phyloP scores from a whole-genome alignment of 2,329 filamentous ascomycete species.

The Aspergillus pseudoterreus region DNA sequence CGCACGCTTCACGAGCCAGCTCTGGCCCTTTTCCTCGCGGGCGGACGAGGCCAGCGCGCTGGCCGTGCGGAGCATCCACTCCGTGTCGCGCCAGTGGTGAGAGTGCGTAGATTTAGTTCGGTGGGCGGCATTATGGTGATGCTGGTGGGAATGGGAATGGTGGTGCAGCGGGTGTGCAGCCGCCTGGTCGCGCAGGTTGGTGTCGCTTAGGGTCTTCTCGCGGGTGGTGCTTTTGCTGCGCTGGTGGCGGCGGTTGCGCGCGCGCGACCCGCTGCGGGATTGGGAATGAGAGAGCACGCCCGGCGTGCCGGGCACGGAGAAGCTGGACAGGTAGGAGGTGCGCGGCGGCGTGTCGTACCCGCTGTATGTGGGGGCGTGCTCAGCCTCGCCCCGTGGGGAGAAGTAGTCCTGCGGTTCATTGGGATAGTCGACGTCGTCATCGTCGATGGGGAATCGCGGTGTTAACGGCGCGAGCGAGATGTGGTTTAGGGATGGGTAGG shows the following conservation, averaged over 20 bases:
- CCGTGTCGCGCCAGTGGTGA: constrained; percentile 37
- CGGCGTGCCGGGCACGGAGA: constrained; percentile 41
- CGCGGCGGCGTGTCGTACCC: constrained; percentile 26
- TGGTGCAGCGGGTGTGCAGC: constrained; percentile 23
- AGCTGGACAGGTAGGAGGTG: constrained; percentile 40
- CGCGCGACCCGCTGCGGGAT: constrained; percentile 38
- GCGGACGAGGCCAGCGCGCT: constrained; percentile 55
- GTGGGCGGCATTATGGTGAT: constrained; percentile 7
- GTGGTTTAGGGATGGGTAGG: constrained; percentile 57
- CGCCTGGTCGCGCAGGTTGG: constrained; percentile 28
- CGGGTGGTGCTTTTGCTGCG: constrained; percentile 35
- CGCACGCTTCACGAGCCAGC: constrained; percentile 56
- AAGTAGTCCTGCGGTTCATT: constrained; percentile 31
- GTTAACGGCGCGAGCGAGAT: constrained; percentile 60
- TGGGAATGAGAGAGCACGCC: constrained; percentile 41
- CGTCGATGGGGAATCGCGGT: constrained; percentile 51
- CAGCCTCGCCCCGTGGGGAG: constrained; percentile 16
- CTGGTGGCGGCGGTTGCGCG: constrained; percentile 27
- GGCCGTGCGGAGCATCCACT: constrained; percentile 59
- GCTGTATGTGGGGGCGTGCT: neutral
- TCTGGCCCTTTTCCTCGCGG: constrained; percentile 60
- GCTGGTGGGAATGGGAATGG: constrained; percentile 5
- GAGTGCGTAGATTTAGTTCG: constrained; percentile 3
- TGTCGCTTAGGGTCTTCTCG: constrained; percentile 30
- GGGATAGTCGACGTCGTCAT: constrained; percentile 28